Percentiles rank a stretch among this genome's conserved stretches.
Conservation (phyloP, 768 basidiomycete genomes). For the Podaxis mareebaensis region DNA sequence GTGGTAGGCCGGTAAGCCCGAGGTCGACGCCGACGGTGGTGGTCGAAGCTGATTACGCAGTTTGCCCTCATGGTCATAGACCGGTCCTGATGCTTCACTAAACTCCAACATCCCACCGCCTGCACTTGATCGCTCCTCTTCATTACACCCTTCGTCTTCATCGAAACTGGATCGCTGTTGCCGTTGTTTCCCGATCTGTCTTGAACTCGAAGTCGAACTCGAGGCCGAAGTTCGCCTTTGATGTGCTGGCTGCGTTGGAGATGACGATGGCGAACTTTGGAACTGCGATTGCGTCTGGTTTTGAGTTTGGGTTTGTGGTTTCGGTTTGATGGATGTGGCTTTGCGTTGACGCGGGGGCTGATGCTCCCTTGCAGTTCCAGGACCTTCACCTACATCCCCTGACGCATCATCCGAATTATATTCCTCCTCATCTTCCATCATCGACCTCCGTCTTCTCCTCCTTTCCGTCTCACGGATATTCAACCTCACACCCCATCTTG, state of each 20-base stretch:
- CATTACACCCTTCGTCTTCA: not conserved
- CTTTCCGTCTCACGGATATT: constrained; percentile 62
- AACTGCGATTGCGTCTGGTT: not conserved
- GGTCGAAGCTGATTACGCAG: not conserved
- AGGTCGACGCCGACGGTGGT: not conserved
- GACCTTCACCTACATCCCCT: not conserved
- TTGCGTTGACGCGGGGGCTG: not conserved
- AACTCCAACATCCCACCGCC: not conserved
- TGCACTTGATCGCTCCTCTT: not conserved
- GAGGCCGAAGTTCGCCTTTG: not conserved
- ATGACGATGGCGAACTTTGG: not conserved
- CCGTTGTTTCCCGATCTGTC: not conserved
- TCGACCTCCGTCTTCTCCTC: constrained; percentile 38
- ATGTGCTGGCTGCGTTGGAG: not conserved
- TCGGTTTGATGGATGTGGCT: not conserved
- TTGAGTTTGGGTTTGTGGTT: not conserved
- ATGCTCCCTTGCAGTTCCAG: not conserved
- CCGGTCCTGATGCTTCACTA: not conserved
- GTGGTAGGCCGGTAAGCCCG: not conserved
- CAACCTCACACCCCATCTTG: constrained; percentile 57
- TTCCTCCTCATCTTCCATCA: constrained; percentile 13
- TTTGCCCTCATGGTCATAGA: not conserved
- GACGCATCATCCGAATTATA: not conserved
- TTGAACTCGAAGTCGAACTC: not conserved
- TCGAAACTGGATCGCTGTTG: not conserved